Conservation (phyloP, 768 basidiomycete genomes). For the Boletus sp. region DNA sequence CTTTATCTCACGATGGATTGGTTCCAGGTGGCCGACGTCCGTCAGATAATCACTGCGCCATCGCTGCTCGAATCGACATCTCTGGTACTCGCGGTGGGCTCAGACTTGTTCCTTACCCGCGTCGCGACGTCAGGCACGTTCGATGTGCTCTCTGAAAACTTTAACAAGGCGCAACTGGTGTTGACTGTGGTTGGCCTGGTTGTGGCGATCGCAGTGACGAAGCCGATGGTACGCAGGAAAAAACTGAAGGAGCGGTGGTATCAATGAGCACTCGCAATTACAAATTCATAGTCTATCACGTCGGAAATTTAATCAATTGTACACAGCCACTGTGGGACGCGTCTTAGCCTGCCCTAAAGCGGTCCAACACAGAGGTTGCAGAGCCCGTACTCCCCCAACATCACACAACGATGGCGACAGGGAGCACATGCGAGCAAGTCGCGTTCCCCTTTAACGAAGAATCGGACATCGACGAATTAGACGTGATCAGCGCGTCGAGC, state of each 20-base stretch:
- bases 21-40: slow-evolving; percentile 64
- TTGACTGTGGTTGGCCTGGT: slow-evolving; percentile 72
- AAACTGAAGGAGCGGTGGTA: slow-evolving; percentile 73
- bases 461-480: slow-evolving; percentile 28
- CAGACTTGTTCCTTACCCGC: slow-evolving; percentile 87
- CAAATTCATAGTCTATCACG: too few relatives aligned
- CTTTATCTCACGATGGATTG: not conserved
- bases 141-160: slow-evolving; percentile 86
- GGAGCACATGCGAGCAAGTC: slow-evolving; percentile 3
- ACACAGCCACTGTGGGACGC: slow-evolving; percentile 19
- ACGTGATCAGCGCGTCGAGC: slow-evolving; percentile 24
- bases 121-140: slow-evolving; percentile 87
- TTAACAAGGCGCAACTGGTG: slow-evolving; percentile 90
- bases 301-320: too few relatives aligned
- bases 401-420: not conserved
- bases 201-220: slow-evolving; percentile 73
- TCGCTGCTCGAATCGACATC: slow-evolving; percentile 91
- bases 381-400: not conserved
- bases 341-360: slow-evolving; percentile 27
- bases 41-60: slow-evolving; percentile 70
- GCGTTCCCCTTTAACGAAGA: slow-evolving; percentile 7
- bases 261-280: slow-evolving; percentile 1
- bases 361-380: too few relatives aligned
- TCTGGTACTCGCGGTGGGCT: slow-evolving; percentile 78
- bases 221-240: slow-evolving; percentile 77